Conservation (phyloP, 148 eudicot species). For the Tetragonia tetragonoides region DNA sequence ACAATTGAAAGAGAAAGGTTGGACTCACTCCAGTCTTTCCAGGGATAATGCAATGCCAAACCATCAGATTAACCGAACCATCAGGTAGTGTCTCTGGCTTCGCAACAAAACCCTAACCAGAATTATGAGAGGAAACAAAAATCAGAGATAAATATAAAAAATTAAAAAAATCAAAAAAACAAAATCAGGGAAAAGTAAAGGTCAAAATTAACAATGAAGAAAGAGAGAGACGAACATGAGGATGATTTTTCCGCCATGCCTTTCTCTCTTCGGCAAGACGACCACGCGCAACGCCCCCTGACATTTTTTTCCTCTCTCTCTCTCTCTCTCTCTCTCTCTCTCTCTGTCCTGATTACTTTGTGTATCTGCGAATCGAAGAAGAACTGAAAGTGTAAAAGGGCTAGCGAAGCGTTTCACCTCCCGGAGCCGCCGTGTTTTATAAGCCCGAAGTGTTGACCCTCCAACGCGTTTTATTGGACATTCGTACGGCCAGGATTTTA, state of each 20-base stretch:
- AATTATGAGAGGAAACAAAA: not conserved
- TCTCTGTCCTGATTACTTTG: not conserved
- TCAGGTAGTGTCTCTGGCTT: constrained; percentile 49
- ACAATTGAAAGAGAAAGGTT: not conserved
- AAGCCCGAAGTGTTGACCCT: no score
- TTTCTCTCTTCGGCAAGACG: constrained; percentile 58
- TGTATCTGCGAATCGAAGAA: no score
- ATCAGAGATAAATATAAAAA: not conserved
- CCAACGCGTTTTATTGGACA: no score
- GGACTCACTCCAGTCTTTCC: constrained; percentile 53
- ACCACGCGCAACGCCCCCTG: constrained; percentile 48
- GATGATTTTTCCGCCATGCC: constrained; percentile 62
- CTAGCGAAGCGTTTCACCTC: no score
- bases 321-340: constrained; percentile 2
- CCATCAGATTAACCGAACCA: constrained; percentile 54
- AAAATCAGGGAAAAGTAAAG: not conserved
- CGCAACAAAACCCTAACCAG: constrained; percentile 56
- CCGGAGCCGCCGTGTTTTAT: no score
- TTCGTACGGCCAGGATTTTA: no score
- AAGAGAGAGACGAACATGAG: constrained; percentile 39
- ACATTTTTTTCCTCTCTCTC: constrained; percentile 1
- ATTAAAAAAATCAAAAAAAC: not conserved
- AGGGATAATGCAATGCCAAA: constrained; percentile 58
- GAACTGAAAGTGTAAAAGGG: no score
- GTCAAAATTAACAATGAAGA: not conserved